phyloP scores from a whole-genome alignment of 2,329 filamentous ascomycete species.

The Aureobasidium sp. region DNA sequence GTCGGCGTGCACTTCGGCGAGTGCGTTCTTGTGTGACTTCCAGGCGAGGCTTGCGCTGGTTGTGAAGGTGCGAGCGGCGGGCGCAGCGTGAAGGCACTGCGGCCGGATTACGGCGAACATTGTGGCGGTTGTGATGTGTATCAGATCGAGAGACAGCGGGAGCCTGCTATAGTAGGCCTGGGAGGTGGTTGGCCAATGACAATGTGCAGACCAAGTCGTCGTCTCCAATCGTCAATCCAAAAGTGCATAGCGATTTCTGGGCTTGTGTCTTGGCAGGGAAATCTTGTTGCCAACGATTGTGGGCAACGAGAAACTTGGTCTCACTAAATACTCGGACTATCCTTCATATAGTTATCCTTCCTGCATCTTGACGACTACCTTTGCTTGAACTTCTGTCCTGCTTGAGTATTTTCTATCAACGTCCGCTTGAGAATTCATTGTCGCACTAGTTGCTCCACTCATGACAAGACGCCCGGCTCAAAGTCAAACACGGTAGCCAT shows the following conservation, averaged over 20 bases:
- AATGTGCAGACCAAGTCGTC: background rate
- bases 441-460: background rate
- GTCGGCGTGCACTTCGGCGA: constrained; percentile 18
- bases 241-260: constrained; percentile 2
- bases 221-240: background rate
- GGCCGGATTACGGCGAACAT: constrained; percentile 13
- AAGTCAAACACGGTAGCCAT: constrained; percentile 57
- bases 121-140: background rate
- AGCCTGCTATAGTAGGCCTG: background rate
- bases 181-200: background rate
- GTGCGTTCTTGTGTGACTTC: constrained; percentile 20
- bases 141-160: background rate
- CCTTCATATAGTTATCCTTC: background rate
- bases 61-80: constrained; percentile 25
- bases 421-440: background rate
- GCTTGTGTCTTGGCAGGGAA: background rate
- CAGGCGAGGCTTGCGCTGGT: constrained; percentile 21
- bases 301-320: constrained; percentile 19
- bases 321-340: background rate
- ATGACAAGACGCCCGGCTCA: constrained; percentile 43
- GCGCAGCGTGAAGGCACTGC: background rate
- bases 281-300: background rate
- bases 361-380: background rate
- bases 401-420: background rate
- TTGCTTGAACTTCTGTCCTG: background rate